These are phyloP conservation scores for Epichloe elymi DNA, from an alignment of 2,329 filamentous ascomycete genomes.

Conservation along the genomic window DNA sequence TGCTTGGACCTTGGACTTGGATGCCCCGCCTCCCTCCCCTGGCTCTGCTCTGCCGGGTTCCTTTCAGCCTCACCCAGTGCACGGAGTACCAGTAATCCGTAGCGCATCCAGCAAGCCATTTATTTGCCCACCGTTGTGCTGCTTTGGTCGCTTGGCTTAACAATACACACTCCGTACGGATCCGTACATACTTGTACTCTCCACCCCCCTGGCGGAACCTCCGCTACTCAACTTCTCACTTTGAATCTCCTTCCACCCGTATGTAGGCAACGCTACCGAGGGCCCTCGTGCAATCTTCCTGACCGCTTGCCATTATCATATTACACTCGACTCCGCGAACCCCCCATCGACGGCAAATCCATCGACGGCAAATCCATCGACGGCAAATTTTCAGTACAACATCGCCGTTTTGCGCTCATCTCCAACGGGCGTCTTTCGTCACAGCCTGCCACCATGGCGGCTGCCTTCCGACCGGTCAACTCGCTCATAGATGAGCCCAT, in stretches of 20 bases:
- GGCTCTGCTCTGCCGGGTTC: conserved; percentile 4
- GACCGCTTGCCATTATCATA: not conserved
- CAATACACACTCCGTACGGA: not conserved
- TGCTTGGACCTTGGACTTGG: not conserved
- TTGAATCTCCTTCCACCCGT: conserved; percentile 4
- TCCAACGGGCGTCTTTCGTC: not conserved
- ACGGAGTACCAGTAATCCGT: not conserved
- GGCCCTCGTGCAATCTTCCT: conserved; percentile 9
- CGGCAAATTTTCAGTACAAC: not conserved
- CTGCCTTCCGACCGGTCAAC: conserved; percentile 36
- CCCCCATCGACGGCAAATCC: not conserved
- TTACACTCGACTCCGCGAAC: not conserved
- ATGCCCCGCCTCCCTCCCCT: not conserved
- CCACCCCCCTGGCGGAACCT: conserved; percentile 4
- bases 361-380: not conserved
- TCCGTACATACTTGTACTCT: conserved; percentile 1
- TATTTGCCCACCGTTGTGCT: not conserved
- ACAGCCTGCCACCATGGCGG: conserved; percentile 25
- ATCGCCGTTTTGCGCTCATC: not conserved
- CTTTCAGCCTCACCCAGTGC: conserved; percentile 8
- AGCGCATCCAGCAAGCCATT: not conserved
- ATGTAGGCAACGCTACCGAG: conserved; percentile 4
- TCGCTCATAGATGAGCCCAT: conserved; percentile 22
- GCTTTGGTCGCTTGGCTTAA: conserved; percentile 3
- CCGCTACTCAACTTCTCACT: conserved; percentile 7